Evolutionary conservation across 2,329 filamentous ascomycete genomes (phyloP).

Genomic region (Tothia fuscella): DNA sequence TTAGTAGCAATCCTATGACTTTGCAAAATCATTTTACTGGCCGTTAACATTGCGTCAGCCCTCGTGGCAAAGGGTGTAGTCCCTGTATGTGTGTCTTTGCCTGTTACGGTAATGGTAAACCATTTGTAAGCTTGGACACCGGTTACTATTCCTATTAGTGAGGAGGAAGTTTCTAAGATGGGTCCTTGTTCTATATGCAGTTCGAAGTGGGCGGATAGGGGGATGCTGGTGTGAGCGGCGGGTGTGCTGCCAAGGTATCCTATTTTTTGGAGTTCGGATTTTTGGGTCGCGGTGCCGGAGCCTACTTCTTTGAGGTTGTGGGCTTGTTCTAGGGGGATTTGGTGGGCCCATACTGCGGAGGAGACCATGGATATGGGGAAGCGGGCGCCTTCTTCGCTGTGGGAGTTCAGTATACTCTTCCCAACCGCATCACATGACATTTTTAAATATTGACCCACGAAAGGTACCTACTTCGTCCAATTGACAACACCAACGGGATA

Average conservation of each 20-base stretch:
- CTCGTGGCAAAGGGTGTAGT: constrained; percentile 58
- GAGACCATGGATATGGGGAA: constrained; percentile 66
- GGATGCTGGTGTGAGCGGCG: constrained; percentile 15
- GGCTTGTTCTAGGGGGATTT: constrained; percentile 49
- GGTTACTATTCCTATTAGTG: constrained; percentile 57
- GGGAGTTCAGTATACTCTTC: no score
- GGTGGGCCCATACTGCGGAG: constrained; percentile 67
- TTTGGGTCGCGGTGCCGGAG: constrained; percentile 49
- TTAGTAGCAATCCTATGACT: constrained; percentile 50
- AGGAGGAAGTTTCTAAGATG: constrained; percentile 51
- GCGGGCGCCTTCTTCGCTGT: constrained; percentile 65
- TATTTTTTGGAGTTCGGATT: constrained; percentile 57
- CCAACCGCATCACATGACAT: no score
- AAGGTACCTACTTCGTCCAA: constrained; percentile 53
- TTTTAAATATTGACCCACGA: not conserved
- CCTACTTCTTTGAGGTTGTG: constrained; percentile 52
- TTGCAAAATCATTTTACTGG: constrained; percentile 54
- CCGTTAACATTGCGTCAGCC: constrained; percentile 56
- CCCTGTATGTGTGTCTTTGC: constrained; percentile 61
- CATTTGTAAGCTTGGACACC: constrained; percentile 67
- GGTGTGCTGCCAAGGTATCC: constrained; percentile 48
- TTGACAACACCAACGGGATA: constrained; percentile 65
- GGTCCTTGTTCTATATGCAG: constrained; percentile 56
- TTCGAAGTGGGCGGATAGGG: constrained; percentile 18
- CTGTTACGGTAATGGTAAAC: constrained; percentile 55